These are phyloP conservation scores for Guadua angustifolia DNA, from an alignment of 176 grass and related monocot species.

Conservation along the genomic window DNA sequence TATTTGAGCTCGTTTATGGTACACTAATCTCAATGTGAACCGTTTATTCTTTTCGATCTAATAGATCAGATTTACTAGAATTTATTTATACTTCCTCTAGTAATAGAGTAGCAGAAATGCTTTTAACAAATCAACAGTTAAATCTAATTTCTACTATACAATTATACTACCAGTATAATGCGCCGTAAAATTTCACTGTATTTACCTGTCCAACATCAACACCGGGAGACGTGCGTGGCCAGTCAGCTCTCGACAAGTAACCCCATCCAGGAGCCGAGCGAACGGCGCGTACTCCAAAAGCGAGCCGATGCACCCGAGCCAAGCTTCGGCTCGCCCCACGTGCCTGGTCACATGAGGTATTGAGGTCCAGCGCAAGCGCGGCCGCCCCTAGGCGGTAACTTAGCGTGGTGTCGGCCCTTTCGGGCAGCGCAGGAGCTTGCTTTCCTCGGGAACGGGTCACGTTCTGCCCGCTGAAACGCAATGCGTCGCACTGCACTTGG, in stretches of 20 bases:
- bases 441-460: slow-evolving; percentile 55
- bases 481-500: slow-evolving; percentile 21
- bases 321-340: slow-evolving; percentile 36
- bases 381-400: slow-evolving; percentile 35
- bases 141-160: too few species aligned
- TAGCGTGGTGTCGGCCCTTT: slow-evolving; percentile 62
- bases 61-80: too few species aligned
- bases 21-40: too few species aligned
- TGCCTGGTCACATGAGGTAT: slow-evolving; percentile 40
- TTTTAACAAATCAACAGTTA: too few species aligned
- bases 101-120: too few species aligned
- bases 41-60: too few species aligned
- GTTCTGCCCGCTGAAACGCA: slow-evolving; percentile 18
- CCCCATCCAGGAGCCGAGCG: slow-evolving; percentile 23
- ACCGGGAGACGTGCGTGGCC: slow-evolving; percentile 23
- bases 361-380: too few species aligned
- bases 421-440: slow-evolving; percentile 47
- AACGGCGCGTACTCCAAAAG: slow-evolving; percentile 4
- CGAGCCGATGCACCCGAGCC: slow-evolving; percentile 36
- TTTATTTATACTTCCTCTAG: too few species aligned
- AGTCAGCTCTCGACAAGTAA: slow-evolving; percentile 45
- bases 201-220: slow-evolving; percentile 40
- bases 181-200: too few species aligned
- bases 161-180: too few species aligned
- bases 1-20: too few species aligned